Percentiles rank a stretch among this genome's conserved stretches.
phyloP scores from a whole-genome alignment of 2,329 filamentous ascomycete species.

The Didymella segeticola region DNA sequence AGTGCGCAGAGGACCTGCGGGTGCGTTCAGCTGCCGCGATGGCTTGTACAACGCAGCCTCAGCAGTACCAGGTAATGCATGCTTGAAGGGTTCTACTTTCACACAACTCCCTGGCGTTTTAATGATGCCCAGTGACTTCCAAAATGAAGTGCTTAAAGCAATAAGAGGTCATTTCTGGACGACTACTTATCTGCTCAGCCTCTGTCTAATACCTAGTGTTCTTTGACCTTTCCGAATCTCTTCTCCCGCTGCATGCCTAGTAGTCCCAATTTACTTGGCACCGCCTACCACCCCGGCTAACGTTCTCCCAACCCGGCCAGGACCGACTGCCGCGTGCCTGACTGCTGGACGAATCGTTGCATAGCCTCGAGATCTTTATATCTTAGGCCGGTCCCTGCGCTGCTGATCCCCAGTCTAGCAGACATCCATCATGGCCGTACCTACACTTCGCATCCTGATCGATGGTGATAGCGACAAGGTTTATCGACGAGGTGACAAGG shows the following conservation, averaged over 20 bases:
- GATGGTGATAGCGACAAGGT: constrained; percentile 39
- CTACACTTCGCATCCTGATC: constrained; percentile 38
- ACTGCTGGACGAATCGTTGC: constrained; percentile 22
- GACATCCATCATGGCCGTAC: constrained; percentile 32
- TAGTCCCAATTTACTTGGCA: constrained; percentile 40
- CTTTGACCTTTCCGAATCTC: constrained; percentile 31
- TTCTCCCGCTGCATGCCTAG: constrained; percentile 35
- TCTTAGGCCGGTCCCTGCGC: constrained; percentile 39
- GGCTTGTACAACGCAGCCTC: not conserved
- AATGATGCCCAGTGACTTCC: not conserved
- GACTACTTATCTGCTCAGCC: constrained; percentile 19
- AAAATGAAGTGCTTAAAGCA: not conserved
- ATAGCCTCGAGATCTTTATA: constrained; percentile 22
- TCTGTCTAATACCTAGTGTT: constrained; percentile 23
- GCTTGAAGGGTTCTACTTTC: not conserved
- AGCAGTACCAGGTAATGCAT: not conserved
- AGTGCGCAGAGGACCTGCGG: not conserved
- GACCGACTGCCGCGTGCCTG: constrained; percentile 39
- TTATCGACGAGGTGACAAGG: constrained; percentile 42
- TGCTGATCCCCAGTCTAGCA: constrained; percentile 19
- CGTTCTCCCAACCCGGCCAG: constrained; percentile 35
- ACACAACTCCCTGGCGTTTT: not conserved
- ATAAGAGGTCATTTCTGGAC: not conserved
- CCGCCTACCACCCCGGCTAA: constrained; percentile 34
- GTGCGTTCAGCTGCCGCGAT: not conserved